phyloP scores from a whole-genome alignment of 176 grass and related monocot genomes.

The Puya raimondii region DNA sequence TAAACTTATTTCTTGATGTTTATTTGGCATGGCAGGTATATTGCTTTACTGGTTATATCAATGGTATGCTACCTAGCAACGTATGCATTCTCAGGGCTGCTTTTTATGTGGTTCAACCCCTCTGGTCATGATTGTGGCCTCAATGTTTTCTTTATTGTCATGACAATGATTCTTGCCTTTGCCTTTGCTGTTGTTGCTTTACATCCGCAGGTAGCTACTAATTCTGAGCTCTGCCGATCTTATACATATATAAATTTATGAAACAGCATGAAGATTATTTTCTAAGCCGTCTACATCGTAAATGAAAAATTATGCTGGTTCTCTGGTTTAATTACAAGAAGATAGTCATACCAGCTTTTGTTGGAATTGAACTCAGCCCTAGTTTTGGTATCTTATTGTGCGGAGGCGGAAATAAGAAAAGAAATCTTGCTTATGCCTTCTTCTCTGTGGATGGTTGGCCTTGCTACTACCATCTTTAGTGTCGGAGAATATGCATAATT shows the following conservation, averaged over 20 bases:
- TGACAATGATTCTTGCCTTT: constrained; percentile 92
- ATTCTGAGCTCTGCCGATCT: not conserved
- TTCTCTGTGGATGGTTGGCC: too few species aligned
- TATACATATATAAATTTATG: constrained; percentile 1
- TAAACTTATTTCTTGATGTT: constrained; percentile 19
- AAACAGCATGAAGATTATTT: not conserved
- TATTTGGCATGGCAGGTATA: constrained; percentile 57
- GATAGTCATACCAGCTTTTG: too few species aligned
- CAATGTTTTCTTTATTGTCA: constrained; percentile 88
- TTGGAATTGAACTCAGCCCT: too few species aligned
- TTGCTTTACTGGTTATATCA: constrained; percentile 66
- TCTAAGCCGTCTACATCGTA: not conserved
- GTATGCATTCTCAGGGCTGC: constrained; percentile 60
- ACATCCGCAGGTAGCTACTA: constrained; percentile 62
- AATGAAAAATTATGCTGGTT: too few species aligned
- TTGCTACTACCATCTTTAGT: too few species aligned
- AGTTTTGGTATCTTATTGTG: too few species aligned
- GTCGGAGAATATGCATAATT: too few species aligned
- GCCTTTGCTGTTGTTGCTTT: constrained; percentile 76
- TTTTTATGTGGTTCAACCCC: constrained; percentile 97
- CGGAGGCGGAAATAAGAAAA: not conserved
- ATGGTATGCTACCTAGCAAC: constrained; percentile 74
- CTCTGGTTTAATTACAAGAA: too few species aligned
- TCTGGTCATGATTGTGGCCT: constrained; percentile 82
- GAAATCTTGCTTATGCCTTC: not conserved